phyloP scores from a whole-genome alignment of 352 stramenopile genomes.

The Phytophthora multivora region DNA sequence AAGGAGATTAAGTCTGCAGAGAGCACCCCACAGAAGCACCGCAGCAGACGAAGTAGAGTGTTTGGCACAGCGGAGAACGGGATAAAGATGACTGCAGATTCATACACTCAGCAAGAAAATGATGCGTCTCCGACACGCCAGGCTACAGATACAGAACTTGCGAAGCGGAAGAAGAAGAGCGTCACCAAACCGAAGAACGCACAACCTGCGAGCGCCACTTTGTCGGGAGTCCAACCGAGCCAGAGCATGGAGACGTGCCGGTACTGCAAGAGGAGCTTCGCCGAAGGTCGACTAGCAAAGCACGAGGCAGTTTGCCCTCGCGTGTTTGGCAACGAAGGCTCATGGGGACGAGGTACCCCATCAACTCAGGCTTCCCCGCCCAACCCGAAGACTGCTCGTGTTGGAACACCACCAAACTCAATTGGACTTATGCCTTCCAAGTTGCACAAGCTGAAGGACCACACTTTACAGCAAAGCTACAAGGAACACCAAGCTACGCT shows the following conservation, averaged over 20 bases:
- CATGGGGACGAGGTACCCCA: conserved; percentile 66
- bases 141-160: background rate
- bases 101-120: background rate
- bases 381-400: conserved; percentile 12
- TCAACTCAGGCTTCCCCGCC: conserved; percentile 12
- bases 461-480: conserved; percentile 72
- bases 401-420: conserved; percentile 19
- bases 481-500: conserved; percentile 81
- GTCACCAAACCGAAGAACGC: conserved; percentile 18
- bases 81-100: conserved; percentile 10
- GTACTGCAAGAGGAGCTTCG: conserved; percentile 81
- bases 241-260: conserved; percentile 69
- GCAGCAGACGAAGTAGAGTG: background rate
- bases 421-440: conserved; percentile 18
- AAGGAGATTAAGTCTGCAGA: conserved; percentile 6
- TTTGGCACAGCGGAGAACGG: conserved; percentile 4
- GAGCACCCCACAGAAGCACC: conserved; percentile 18
- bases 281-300: conserved; percentile 77
- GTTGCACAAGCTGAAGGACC: conserved; percentile 49
- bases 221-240: conserved; percentile 1
- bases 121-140: background rate
- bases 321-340: conserved; percentile 77
- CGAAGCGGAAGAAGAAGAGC: conserved; percentile 20
- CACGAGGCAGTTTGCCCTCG: conserved; percentile 82
- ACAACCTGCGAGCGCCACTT: conserved; percentile 9